These are phyloP conservation scores for Cinnamomum chago DNA, from an alignment of 164 flowering plant genomes.

Conservation along the genomic window DNA sequence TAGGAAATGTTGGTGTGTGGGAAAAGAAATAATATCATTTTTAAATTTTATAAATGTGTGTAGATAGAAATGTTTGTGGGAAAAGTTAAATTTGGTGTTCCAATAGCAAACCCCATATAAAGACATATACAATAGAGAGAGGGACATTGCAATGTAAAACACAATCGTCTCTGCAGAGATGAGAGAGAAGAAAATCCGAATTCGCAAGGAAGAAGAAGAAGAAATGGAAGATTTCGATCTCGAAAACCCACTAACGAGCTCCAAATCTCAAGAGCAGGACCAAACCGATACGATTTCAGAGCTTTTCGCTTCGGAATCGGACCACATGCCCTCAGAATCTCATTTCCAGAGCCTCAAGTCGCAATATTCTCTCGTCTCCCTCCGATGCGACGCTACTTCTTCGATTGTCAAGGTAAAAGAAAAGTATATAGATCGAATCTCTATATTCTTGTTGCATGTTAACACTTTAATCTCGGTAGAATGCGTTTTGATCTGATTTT, in stretches of 20 bases:
- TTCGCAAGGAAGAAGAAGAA: not conserved
- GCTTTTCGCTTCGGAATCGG: constrained; percentile 48
- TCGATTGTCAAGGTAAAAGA: constrained; percentile 35
- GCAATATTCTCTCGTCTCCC: constrained; percentile 13
- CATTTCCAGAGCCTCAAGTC: not conserved
- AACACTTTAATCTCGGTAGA: too few relatives aligned
- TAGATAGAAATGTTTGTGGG: too few relatives aligned
- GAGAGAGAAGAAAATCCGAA: not conserved
- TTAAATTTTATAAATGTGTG: too few relatives aligned
- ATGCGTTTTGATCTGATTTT: not conserved
- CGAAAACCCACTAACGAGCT: constrained; percentile 45
- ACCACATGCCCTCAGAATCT: constrained; percentile 47
- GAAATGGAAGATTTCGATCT: constrained; percentile 35
- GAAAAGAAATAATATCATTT: too few relatives aligned
- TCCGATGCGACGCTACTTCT: constrained; percentile 38
- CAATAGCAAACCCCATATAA: too few relatives aligned
- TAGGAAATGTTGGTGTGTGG: too few relatives aligned
- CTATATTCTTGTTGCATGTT: too few relatives aligned
- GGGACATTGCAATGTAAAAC: not conserved
- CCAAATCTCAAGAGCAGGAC: constrained; percentile 11
- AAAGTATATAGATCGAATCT: not conserved
- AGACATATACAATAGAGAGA: too few relatives aligned
- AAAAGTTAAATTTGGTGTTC: too few relatives aligned
- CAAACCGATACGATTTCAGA: constrained; percentile 20
- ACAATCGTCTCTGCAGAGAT: not conserved